Conservation (phyloP, 257 asterid species). For the Cordia subcordata region DNA sequence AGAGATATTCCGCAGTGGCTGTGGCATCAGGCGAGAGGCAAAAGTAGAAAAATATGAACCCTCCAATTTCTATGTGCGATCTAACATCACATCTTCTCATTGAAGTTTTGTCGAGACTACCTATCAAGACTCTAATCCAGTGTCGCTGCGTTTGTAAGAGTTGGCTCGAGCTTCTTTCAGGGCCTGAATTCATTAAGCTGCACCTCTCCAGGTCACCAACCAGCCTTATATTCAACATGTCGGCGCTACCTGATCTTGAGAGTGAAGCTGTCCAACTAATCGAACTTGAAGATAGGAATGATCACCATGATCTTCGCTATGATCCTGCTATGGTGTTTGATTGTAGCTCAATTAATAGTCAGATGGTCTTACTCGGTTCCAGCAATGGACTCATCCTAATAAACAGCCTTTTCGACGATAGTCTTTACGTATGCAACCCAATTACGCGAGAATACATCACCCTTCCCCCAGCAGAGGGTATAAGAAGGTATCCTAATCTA, state of each 20-base stretch:
- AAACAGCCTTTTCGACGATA: background rate
- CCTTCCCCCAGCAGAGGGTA: background rate
- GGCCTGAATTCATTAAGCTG: slow-evolving; percentile 19
- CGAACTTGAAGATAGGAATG: background rate
- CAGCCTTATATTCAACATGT: slow-evolving; percentile 30
- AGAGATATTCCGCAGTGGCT: no score
- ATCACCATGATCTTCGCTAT: background rate
- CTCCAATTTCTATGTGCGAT: background rate
- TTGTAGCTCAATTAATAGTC: background rate
- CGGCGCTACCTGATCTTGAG: slow-evolving; percentile 4
- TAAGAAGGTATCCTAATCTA: background rate
- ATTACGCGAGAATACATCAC: background rate
- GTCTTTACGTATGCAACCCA: background rate
- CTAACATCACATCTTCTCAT: slow-evolving; percentile 29
- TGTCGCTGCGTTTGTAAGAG: slow-evolving; percentile 33
- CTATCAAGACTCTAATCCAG: slow-evolving; percentile 20
- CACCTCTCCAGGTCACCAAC: slow-evolving; percentile 28
- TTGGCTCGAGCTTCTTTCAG: slow-evolving; percentile 26
- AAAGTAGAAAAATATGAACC: background rate
- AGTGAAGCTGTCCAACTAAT: background rate
- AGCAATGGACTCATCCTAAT: background rate
- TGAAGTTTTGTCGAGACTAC: slow-evolving; percentile 36
- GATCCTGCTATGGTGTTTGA: background rate
- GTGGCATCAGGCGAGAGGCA: no score
- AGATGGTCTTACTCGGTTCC: background rate